Base-by-base conservation (phyloP, 768 basidiomycete genomes). In the Calvatia gigantea region DNA sequence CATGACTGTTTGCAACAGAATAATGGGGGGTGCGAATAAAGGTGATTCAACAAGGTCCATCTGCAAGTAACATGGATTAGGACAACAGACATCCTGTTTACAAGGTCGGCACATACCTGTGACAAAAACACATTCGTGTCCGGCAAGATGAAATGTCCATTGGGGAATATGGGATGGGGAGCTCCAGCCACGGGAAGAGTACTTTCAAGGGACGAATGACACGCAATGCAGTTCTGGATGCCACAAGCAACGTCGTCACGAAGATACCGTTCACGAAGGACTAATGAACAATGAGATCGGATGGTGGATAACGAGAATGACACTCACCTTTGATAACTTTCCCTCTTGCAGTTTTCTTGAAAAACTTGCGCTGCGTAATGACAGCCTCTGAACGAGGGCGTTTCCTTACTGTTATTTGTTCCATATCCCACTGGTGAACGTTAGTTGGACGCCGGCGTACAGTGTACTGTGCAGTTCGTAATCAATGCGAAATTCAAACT, bases 71-170 rank as follows among this genome's bases (percentile, higher is more conserved):
- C 15, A 23, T 4, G 46, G 19, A 23, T 63, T 57, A 7, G 59
- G 47, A 8, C n/a, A 17, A 21, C 8, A 43, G 54, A 12, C 12
- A 37, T 52, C n/a, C 27, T 35, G 0, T 43, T 41, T 39, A 48
- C 39, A n/a, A 19, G 7, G 17, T 54, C 48, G 9, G 14, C 9
- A 69, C 76, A 37, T 44, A 87, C 93, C 78, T 98, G 95, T 14
- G 91, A 82, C 11, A 99, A 77, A 64, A 97, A 92, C 14, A 97
- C 84, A 70, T 99, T 99, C 15, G 96, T 98, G 66, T 99, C 96
- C 4, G 94, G 91, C 12, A 99, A 73, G 25, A 98, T 68, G 65
- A 85, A 94, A 64, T 96, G 91, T 0, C 89, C 90, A 51, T 77
- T 65, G 0, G 82, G 76, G 65, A 81, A 89, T 0, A 69, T 59